Evolutionary conservation across 768 basidiomycete species (phyloP).

Genomic region (Pleurotus giganteus): DNA sequence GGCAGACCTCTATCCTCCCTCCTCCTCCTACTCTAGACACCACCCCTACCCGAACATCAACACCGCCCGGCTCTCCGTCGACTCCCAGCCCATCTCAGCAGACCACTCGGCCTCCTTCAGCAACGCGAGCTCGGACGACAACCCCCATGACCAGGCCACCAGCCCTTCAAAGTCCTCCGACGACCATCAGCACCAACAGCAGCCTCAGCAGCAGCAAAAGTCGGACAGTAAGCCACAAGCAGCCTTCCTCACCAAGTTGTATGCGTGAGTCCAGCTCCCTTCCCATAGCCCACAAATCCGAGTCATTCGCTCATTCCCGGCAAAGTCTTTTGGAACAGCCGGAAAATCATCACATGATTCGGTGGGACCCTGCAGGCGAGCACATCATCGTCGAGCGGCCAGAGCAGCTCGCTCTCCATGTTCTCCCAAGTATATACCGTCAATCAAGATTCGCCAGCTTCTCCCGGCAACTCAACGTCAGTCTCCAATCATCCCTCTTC

Average conservation of each 20-base stretch:
- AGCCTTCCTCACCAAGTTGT: constrained; percentile 96
- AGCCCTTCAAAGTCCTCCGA: constrained; percentile 37
- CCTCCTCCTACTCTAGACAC: constrained; percentile 33
- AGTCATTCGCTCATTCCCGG: constrained; percentile 11
- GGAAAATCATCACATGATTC: constrained; percentile 96
- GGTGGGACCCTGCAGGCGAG: constrained; percentile 91
- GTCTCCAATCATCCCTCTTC: constrained; percentile 32
- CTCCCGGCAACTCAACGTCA: constrained; percentile 93
- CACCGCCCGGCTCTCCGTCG: constrained; percentile 28
- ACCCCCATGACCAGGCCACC: constrained; percentile 43
- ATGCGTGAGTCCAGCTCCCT: constrained; percentile 64
- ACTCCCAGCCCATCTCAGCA: constrained; percentile 34
- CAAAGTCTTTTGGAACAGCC: constrained; percentile 83
- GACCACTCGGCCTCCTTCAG: constrained; percentile 40
- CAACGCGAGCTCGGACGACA: constrained; percentile 42
- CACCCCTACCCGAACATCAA: constrained; percentile 32
- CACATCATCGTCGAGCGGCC: constrained; percentile 95
- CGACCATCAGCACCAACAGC: constrained; percentile 31
- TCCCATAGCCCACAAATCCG: constrained; percentile 12
- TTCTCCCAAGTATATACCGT: constrained; percentile 91
- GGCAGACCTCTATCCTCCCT: constrained; percentile 57
- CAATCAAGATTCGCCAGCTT: constrained; percentile 97
- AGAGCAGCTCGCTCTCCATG: constrained; percentile 90
- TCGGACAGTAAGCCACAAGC: constrained; percentile 81
- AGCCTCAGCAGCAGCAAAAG: constrained; percentile 60